Evolutionary conservation across 805 yeast species (phyloP).

Genomic region (Lachancea sp.): DNA sequence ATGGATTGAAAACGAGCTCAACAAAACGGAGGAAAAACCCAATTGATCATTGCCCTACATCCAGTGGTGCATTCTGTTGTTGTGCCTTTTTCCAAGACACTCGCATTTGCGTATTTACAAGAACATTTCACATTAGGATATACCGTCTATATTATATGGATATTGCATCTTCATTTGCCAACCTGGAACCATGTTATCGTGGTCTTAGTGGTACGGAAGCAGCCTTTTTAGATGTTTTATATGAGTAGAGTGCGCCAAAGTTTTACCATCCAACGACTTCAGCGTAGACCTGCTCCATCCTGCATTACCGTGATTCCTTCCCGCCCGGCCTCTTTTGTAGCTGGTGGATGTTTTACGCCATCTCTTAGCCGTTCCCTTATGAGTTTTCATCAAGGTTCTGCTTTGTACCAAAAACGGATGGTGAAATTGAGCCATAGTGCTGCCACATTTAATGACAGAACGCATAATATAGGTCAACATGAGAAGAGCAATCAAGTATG

Average conservation of each 20-base stretch:
- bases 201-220: constrained; percentile 38
- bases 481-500: too few relatives aligned
- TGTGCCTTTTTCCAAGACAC: background rate
- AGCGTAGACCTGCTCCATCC: constrained; percentile 69
- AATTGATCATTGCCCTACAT: background rate
- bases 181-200: background rate
- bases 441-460: constrained; percentile 3
- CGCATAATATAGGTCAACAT: constrained; percentile 4
- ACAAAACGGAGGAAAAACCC: constrained; percentile 30
- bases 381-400: constrained; percentile 57
- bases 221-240: constrained; percentile 52
- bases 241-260: constrained; percentile 49
- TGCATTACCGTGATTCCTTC: constrained; percentile 89
- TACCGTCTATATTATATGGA: background rate
- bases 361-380: constrained; percentile 81
- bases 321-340: constrained; percentile 69
- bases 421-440: background rate
- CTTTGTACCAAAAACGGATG: constrained; percentile 16
- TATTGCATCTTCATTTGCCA: background rate
- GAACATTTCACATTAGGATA: constrained; percentile 1
- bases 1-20: constrained; percentile 51
- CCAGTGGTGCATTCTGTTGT: background rate
- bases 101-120: constrained; percentile 3
- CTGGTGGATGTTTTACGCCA: constrained; percentile 69
- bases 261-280: constrained; percentile 54